Evolutionary conservation across 495 filamentous ascomycete genomes (phyloP).

Genomic region (Neurospora cerealis): DNA sequence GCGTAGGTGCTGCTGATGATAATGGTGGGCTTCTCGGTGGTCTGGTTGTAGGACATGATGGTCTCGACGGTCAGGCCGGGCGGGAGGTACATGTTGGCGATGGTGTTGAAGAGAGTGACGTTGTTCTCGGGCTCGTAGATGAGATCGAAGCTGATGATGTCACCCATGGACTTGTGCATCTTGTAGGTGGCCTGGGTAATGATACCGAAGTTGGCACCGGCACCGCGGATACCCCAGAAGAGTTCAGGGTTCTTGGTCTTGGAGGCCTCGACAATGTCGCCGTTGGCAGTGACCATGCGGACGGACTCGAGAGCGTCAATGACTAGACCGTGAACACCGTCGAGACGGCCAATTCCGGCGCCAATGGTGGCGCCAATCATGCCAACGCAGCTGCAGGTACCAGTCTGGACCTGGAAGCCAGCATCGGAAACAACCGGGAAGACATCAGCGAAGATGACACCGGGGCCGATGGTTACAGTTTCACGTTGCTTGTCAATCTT

Average conservation of each 20-base stretch:
- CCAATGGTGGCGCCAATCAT: slow-evolving; percentile 30
- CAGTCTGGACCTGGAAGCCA: slow-evolving; percentile 5
- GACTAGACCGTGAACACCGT: slow-evolving; percentile 27
- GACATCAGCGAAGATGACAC: background rate
- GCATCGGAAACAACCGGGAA: background rate
- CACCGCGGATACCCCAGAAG: slow-evolving; percentile 30
- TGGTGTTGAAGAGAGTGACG: background rate
- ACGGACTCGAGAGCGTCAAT: slow-evolving; percentile 21
- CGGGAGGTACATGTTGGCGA: background rate
- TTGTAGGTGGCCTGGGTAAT: slow-evolving; percentile 18
- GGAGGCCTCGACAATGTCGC: slow-evolving; percentile 25
- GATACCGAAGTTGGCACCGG: slow-evolving; percentile 39
- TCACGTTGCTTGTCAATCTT: slow-evolving; percentile 13
- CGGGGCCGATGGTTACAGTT: background rate
- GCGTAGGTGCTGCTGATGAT: background rate
- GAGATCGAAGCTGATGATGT: background rate
- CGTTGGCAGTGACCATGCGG: slow-evolving; percentile 16
- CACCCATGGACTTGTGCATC: slow-evolving; percentile 1
- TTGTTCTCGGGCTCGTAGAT: background rate
- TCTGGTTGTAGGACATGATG: background rate
- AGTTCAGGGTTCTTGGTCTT: slow-evolving; percentile 28
- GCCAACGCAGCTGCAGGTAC: slow-evolving; percentile 20
- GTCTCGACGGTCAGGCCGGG: background rate
- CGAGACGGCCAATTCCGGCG: slow-evolving; percentile 26
- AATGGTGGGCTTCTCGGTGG: background rate